Base-by-base conservation (phyloP, 1,284 basidiomycete species). In the Cryptococcus hybrid region DNA sequence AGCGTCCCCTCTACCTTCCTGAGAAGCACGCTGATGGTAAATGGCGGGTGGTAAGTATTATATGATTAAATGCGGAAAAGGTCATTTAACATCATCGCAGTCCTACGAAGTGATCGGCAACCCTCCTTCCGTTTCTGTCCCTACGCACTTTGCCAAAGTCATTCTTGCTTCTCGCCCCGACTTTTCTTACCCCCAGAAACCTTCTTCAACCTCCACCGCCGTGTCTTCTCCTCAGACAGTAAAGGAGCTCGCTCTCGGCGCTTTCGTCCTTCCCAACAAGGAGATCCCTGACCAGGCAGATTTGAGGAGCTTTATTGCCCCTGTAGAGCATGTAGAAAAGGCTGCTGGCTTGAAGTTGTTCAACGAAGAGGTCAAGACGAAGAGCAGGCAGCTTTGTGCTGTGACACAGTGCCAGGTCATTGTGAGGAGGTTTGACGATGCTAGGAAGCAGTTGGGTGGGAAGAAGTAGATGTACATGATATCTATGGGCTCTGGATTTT, bases 61-160 rank as follows among this genome's bases (percentile, higher is more conserved):
- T 50, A 35, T 7, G 47, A 47, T 36, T 43, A 30, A 15, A 52
- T 55, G 39, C 24, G 24, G 24, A 24, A 50, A 18, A 15, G 13
- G 2, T 30, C n/a, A 49, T 51, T n/a, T 48, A 9, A 35, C 34
- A 12, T 11, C 9, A 15, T 35, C 13, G 24, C 24, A 94, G 90
- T 86, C 84, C 2, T 86, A 96, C 74, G 92, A 96, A 82, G 90
- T 99, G 44, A 97, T 98, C 63, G 96, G 95, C 0, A 85, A 84
- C 39, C 93, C 92, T 30, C 92, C 92, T 3, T 90, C 88, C 68
- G 82, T 98, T 54, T 82, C 89, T 38, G 96, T 99, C 7, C 96
- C 96, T 0, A 99, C 96, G 3, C 96, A 99, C 75, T 99, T 99
- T 76, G 95, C 95, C 38, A 99, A 98, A 78, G 93, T 98, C 36